phyloP scores from a whole-genome alignment of 163 green algal species.

The Picocystis sp. region DNA sequence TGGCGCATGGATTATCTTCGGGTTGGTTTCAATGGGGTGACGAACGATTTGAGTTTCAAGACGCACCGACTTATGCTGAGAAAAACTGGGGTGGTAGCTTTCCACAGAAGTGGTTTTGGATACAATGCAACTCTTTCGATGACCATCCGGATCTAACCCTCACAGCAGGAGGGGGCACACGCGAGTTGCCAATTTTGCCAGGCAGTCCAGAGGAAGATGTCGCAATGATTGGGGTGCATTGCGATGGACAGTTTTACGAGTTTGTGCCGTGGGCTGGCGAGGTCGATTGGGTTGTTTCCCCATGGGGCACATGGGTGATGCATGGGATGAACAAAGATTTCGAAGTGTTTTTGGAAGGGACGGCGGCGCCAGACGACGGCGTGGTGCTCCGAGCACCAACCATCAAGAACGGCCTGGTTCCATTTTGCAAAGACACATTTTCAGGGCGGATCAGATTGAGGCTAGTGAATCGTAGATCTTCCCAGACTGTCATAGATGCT shows the following conservation, averaged over 20 bases:
- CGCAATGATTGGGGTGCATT: constrained; percentile 76
- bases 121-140: constrained; percentile 42
- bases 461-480: not conserved
- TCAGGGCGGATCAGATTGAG: constrained; percentile 40
- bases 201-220: constrained; percentile 60
- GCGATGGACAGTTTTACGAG: constrained; percentile 25
- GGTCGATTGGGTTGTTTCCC: constrained; percentile 60
- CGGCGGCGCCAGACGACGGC: constrained; percentile 6
- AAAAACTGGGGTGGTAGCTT: constrained; percentile 98
- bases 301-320: constrained; percentile 60
- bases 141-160: constrained; percentile 7
- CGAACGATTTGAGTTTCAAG: constrained; percentile 52
- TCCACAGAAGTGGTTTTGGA: constrained; percentile 72
- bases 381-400: constrained; percentile 55
- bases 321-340: constrained; percentile 9
- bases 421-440: constrained; percentile 82
- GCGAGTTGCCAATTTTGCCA: constrained; percentile 31
- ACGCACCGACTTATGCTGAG: constrained; percentile 77
- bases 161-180: constrained; percentile 11
- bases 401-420: constrained; percentile 44
- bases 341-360: constrained; percentile 25
- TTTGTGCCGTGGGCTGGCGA: constrained; percentile 49
- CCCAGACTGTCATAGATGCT: constrained; percentile 12
- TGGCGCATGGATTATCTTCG: constrained; percentile 66
- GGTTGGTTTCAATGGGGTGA: constrained; percentile 77